Evolutionary conservation across 345 rosid species (phyloP).

Genomic region (Eucalyptus dawsonii): DNA sequence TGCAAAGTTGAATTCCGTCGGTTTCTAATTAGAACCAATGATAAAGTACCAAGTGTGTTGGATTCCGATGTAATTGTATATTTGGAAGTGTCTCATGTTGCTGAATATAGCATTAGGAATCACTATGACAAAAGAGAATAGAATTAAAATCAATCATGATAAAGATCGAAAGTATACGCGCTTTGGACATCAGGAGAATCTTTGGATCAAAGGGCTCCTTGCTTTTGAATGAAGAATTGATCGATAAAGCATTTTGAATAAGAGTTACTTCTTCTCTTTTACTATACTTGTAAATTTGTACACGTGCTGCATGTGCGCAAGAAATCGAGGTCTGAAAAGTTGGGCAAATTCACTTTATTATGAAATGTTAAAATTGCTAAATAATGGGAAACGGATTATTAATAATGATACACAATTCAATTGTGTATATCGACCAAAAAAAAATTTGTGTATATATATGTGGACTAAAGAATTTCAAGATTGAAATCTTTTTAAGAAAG

Average conservation of each 20-base stretch:
- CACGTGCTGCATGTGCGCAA: not conserved
- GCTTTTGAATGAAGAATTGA: not conserved
- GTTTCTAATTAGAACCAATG: not conserved
- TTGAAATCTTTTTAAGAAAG: not conserved
- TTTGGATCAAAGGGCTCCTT: not conserved
- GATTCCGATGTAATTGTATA: not conserved
- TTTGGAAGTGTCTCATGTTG: not conserved
- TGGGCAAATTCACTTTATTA: too few species aligned
- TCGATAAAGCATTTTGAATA: not conserved
- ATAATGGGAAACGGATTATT: not conserved
- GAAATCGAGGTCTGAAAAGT: too few species aligned
- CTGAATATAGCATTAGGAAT: not conserved
- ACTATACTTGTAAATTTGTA: not conserved
- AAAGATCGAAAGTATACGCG: not conserved
- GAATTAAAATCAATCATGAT: not conserved
- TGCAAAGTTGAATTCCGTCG: not conserved
- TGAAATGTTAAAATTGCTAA: not conserved
- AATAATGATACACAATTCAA: not conserved
- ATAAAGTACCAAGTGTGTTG: not conserved
- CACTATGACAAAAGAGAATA: not conserved
- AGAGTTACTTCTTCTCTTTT: not conserved
- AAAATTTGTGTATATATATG: not conserved
- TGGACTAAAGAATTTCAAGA: not conserved
- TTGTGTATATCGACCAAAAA: not conserved
- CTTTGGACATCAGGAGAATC: not conserved